Evolutionary conservation across 106 monocot genomes (phyloP).

Genomic region (Allium sativum): DNA sequence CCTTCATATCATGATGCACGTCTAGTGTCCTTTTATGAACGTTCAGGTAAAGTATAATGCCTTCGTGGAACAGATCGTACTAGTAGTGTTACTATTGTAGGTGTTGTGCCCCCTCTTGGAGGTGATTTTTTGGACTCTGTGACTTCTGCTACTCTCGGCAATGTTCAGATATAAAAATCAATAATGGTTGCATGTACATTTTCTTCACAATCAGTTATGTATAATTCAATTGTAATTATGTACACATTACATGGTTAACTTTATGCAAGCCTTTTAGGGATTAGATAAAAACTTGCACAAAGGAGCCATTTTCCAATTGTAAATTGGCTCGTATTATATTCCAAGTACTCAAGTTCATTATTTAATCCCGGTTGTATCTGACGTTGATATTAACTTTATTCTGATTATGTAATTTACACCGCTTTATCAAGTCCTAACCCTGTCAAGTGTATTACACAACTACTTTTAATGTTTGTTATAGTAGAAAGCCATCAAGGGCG

Average conservation of each 20-base stretch:
- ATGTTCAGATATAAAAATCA: slow-evolving; percentile 65
- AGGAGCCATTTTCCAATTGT: slow-evolving; percentile 98
- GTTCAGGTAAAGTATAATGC: slow-evolving; percentile 98
- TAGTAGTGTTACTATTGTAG: slow-evolving; percentile 98
- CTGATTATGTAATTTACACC: no score
- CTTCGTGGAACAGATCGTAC: slow-evolving; percentile 76
- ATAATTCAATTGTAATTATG: no score
- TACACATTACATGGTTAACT: not conserved
- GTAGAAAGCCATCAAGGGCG: no score
- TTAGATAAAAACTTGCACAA: slow-evolving; percentile 98
- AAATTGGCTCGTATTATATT: slow-evolving; percentile 99
- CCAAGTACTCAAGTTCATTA: slow-evolving; percentile 79
- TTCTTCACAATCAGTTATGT: no score
- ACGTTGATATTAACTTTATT: no score
- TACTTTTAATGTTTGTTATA: no score
- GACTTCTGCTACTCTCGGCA: slow-evolving; percentile 95
- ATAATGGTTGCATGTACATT: no score
- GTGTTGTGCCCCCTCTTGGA: slow-evolving; percentile 98
- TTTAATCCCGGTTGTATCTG: no score
- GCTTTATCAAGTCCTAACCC: no score
- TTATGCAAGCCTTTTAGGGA: slow-evolving; percentile 90
- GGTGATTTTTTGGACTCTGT: slow-evolving; percentile 99
- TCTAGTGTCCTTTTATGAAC: slow-evolving; percentile 98
- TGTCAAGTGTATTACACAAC: no score
- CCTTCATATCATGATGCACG: slow-evolving; percentile 98